phyloP scores from a whole-genome alignment of 306 rosid species.

The Sophora flavescens region DNA sequence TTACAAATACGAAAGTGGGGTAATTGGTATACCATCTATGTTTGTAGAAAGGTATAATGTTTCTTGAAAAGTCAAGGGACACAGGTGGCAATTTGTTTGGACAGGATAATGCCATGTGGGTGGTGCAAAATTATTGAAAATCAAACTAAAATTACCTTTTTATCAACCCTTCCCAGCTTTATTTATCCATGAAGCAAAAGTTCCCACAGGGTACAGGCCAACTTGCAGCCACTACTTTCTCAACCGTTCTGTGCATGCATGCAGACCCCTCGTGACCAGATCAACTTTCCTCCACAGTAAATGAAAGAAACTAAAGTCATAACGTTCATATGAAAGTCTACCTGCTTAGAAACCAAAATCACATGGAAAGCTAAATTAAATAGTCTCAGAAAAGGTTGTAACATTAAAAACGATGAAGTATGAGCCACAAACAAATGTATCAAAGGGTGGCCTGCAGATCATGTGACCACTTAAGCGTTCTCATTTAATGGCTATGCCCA shows the following conservation, averaged over 20 bases:
- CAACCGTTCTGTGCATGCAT: conserved; percentile 47
- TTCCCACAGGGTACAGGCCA: background rate
- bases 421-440: background rate
- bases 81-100: too few species aligned
- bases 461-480: conserved; percentile 36
- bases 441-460: background rate
- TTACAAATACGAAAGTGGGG: too few species aligned
- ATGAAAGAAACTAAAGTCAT: background rate
- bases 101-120: too few species aligned
- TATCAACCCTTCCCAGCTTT: background rate
- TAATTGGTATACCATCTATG: too few species aligned
- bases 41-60: too few species aligned
- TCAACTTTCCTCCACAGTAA: conserved; percentile 39
- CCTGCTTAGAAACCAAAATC: conserved; percentile 22
- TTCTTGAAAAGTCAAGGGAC: too few species aligned
- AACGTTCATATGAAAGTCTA: background rate
- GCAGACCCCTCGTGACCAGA: conserved; percentile 44
- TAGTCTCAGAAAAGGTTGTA: background rate
- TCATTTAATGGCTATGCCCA: conserved; percentile 57
- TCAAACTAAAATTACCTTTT: background rate
- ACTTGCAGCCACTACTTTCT: conserved; percentile 18
- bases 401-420: background rate
- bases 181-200: background rate
- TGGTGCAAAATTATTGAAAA: background rate
- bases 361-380: background rate